These are phyloP conservation scores for Xylaria sp. DNA, from an alignment of 2,329 filamentous ascomycete species.

Conservation along the genomic window DNA sequence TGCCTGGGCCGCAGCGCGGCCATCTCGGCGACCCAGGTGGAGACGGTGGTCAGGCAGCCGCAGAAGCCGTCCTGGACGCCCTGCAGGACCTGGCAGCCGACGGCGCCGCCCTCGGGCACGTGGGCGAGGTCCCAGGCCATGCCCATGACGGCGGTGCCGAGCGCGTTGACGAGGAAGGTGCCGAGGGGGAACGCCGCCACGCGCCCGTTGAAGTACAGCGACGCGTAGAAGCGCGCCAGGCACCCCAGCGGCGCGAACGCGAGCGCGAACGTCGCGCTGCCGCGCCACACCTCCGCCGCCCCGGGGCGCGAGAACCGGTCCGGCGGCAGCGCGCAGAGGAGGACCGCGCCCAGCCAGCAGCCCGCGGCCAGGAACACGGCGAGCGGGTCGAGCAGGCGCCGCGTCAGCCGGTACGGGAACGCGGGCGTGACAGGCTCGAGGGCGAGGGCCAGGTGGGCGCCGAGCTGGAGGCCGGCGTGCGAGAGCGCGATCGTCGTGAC, in stretches of 20 bases:
- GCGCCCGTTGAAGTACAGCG: constrained; percentile 69
- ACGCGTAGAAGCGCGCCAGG: constrained; percentile 72
- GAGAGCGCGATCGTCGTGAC: constrained; percentile 72
- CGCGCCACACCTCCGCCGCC: constrained; percentile 68
- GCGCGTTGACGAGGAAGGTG: constrained; percentile 80
- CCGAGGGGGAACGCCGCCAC: constrained; percentile 75
- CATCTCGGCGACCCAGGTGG: constrained; percentile 67
- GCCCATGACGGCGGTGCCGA: constrained; percentile 74
- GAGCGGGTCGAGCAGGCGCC: constrained; percentile 64
- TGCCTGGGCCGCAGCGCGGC: constrained; percentile 48
- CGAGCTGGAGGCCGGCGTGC: constrained; percentile 68
- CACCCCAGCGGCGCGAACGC: constrained; percentile 84
- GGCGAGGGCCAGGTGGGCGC: constrained; percentile 73
- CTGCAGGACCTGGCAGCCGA: constrained; percentile 70
- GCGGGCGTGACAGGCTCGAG: constrained; percentile 62
- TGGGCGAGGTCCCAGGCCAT: constrained; percentile 82
- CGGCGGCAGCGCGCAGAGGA: constrained; percentile 74
- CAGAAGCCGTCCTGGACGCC: constrained; percentile 71
- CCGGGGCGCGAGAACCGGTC: constrained; percentile 45
- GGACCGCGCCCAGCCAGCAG: constrained; percentile 76
- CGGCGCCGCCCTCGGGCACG: constrained; percentile 52
- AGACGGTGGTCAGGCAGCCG: constrained; percentile 67
- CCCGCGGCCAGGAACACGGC: constrained; percentile 69
- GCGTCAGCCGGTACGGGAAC: constrained; percentile 58
- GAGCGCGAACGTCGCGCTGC: constrained; percentile 72